Base-by-base conservation (phyloP, 1,139 yeast genomes). In the Eremothecium coryli region DNA sequence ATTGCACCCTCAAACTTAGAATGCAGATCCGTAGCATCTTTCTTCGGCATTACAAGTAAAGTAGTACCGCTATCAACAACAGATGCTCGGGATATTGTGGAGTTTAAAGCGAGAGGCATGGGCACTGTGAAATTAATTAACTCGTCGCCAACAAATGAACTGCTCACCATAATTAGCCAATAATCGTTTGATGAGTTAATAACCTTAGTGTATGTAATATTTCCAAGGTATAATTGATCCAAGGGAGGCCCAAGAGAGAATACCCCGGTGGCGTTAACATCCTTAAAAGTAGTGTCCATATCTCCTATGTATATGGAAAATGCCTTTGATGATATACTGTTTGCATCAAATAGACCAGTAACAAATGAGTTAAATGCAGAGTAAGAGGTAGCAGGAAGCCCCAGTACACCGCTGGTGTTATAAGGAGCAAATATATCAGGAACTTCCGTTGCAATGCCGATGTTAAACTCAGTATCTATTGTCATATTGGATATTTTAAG, bases 31-130 rank as follows among this genome's bases (percentile, higher is more conserved):
- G 65, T 46, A 2, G 84, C 82, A 47, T 77, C 82, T 14, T 54
- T 57, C n/a, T 67, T 56, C 2, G 82, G 76, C 33, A 75, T 56
- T 5, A 73, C 72, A 17, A 76, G 55, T 2, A 79, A 70, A 0
- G 84, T 76, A 2, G 84, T 76, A 12, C 84, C 85, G 9, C 82
- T 73, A 49, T 77, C 86, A 18, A 77, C 61, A 28, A 76, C 64
- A 4, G 74, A 77, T 3, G 59, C 49, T 52, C 76, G 61, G 25
- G 37, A 38, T 3, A 8, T 10, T 7, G 7, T 8, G 10, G 22
- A 20, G 22, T 20, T 20, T 20, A 20, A 10, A 8, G 22, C 7
- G 10, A 10, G 7, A 20, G 22, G 22, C 7, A 20, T 20, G 9
- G 10, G 10, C 7, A 20, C 22, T 20, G 22, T 10, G n/a, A n/a